Evolutionary conservation across 129 eudicot genomes (phyloP), one percentile per base, ranked within the genome.

Genomic region (Dittrichia graveolens): DNA sequence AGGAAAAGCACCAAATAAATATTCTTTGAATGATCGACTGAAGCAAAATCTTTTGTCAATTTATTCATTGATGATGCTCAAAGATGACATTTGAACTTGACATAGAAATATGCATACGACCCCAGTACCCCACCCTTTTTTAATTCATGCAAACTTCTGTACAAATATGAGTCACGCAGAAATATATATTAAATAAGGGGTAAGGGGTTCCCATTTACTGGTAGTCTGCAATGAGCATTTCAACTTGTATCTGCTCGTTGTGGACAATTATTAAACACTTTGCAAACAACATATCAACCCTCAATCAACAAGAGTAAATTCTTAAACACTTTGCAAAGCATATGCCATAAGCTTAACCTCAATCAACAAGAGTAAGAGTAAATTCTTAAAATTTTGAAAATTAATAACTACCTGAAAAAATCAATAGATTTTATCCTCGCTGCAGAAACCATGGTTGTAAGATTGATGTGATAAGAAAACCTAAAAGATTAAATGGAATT

Each of bases 381-480:
- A 52, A 14, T 24, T 8, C 31, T 24, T 24, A 24, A 24, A 2
- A 24, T 24, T 24, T 54, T 42, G 49, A 45, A 38, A 31, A 49
- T 61, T 13, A 69, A 48, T 43, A 34, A 41, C 16, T 49, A 92
- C 97, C 98, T 84, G 91, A 89, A 92, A 68, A 89, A 92, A 85
- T 92, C 96, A 4, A 92, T 80, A 54, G 98, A 92, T 87, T 85
- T 92, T 83, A 92, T 75, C 87, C 82, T 89, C 57, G 73, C 78
- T 5, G 83, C 18, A 58, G 95, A 85, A 70, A 87, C 81, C 98
- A 92, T 92, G 82, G 1, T 43, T 24, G 39, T 7, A 59, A 58
- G 8, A 76, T 71, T 61, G 14, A 69, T 78, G 71, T 43, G 18
- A 54, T 14, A 67, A 19, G 43, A 77, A 8, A 77, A 69, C 63